Evolutionary conservation across 345 rosid genomes (phyloP), one percentile per base, ranked within the genome.

Genomic region (Sonneratia caseolaris): DNA sequence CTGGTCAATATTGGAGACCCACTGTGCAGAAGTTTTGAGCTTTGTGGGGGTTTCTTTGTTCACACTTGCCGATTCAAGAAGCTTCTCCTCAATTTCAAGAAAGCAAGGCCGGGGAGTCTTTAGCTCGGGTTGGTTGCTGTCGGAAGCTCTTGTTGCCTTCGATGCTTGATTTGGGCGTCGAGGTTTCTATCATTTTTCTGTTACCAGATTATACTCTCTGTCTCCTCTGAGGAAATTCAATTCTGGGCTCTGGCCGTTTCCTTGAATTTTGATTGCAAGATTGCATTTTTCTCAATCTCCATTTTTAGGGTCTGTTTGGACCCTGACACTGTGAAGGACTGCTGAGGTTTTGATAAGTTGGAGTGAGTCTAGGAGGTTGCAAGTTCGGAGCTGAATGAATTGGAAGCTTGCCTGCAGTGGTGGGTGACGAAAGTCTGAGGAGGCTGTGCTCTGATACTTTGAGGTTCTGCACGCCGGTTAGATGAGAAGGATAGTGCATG

Each of bases 401-500:
- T 8, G 51, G 69, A 27, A 32, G 37, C 57, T 38, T 64, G 8
- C 14, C 22, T 53, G 57, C 57, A 1, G 7, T 53, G 15, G 15
- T 7, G 61, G 59, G 64, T 56, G 7, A 37, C 66, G 48, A 5
- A 65, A 35, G 51, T 35, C 40, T 64, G 55, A 69, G 68, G 61
- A 53, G 71, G 53, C 66, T 72, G 69, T 45, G 73, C 66, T 76
- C 73, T 71, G 48, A 40, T 12, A 47, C 55, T 51, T n/a, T 42
- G 74, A 38, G 74, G 76, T 21, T 77, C 76, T 76, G 73, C 71
- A 71, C 7, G 68, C 61, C 64, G 70, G 77, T 77, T 79, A 80
- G 72, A 82, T 86, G 84, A 79, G 68, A 76, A 79, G 80, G 68
- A 70, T 32, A 68, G 71, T 56, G 5, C 21, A 8, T 55, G 83